A percentile compares a stretch with the other conserved stretches of the same genome.
Evolutionary conservation across 2,329 filamentous ascomycete genomes (phyloP).

Genomic region (Pseudocercospora musae): DNA sequence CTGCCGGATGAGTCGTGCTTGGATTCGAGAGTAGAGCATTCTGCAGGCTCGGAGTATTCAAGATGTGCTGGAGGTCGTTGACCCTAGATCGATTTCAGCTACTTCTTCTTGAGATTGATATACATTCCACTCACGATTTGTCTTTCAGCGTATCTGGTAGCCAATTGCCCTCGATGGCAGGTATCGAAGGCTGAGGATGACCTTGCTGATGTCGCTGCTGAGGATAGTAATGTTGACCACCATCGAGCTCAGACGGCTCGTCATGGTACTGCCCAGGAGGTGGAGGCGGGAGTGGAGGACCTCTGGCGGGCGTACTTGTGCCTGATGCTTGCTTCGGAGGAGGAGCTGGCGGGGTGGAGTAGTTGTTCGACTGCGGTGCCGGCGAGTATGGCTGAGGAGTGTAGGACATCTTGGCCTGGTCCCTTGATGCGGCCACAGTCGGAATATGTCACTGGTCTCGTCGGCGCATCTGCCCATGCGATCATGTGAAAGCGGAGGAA

Average conservation of each 20-base stretch:
- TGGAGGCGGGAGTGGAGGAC: conserved; percentile 46
- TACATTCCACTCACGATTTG: conserved; percentile 64
- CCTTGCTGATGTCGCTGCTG: conserved; percentile 14
- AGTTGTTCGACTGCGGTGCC: conserved; percentile 31
- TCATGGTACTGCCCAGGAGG: conserved; percentile 36
- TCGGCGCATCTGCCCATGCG: not conserved
- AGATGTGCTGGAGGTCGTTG: conserved; percentile 69
- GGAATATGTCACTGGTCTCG: not conserved
- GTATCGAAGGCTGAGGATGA: conserved; percentile 16
- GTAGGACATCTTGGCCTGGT: conserved; percentile 23
- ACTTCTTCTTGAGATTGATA: not conserved
- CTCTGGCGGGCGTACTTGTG: conserved; percentile 42
- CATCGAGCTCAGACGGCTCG: conserved; percentile 30
- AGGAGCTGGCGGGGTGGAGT: conserved; percentile 48
- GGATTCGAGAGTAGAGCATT: conserved; percentile 69
- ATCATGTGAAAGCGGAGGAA: not conserved
- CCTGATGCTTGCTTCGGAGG: conserved; percentile 46
- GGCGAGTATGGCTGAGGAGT: conserved; percentile 21
- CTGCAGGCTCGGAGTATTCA: conserved; percentile 64
- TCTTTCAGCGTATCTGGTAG: conserved; percentile 72
- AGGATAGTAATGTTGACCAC: conserved; percentile 14
- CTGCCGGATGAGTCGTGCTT: conserved; percentile 67
- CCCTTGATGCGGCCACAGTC: not conserved
- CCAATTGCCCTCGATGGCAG: conserved; percentile 61
- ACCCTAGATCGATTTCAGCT: conserved; percentile 50